Evolutionary conservation across 495 filamentous ascomycete genomes (phyloP), one percentile per base, ranked within the genome.

Genomic region (Melanomma pulvis-pyrius): DNA sequence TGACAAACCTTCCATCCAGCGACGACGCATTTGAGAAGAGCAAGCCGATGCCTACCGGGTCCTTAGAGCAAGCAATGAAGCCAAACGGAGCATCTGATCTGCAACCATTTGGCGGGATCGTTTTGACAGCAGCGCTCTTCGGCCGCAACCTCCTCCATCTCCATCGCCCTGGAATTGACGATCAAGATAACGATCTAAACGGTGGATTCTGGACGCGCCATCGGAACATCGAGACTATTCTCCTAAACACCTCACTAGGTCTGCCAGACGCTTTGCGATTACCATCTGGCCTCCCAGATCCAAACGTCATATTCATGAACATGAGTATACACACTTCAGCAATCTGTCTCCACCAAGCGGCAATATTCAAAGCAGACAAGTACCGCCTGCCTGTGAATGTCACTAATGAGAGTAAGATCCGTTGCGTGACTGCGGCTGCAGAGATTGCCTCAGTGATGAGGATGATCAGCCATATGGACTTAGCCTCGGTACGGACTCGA

Each of bases 371-470:
- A 75, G 92, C 94, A 0, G 93, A 97, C 69, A 93, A 91, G 76
- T 89, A 98, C 75, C 82, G 85, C 57, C 81, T 97, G 70, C 86
- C 93, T 3, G 80, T 85, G 11, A 86, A 86, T 26, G 88, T 97
- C 44, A 87, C 88, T 55, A 86, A 87, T 0, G 93, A 98, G 72
- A 97, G 93, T 73, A 96, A 96, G 73, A 84, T 96, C 1, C 84
- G 94, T 57, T 98, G 96, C 70, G 91, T 98, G 60, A 91, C 93
- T 24, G 92, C 94, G 4, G 94, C 94, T 5, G 90, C 91, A 61
- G 93, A 97, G 69, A 96, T 97, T 71, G 90, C 92, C n/a, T 92
- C 87, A 68, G 93, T 97, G 51, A 97, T 99, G 96, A 87, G 91
- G 59, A 91, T 93, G 88, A 88, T 96, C 52, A 91, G 91, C 70